phyloP scores from a whole-genome alignment of 2,329 filamentous ascomycete genomes.

The Colletotrichum tanaceti region DNA sequence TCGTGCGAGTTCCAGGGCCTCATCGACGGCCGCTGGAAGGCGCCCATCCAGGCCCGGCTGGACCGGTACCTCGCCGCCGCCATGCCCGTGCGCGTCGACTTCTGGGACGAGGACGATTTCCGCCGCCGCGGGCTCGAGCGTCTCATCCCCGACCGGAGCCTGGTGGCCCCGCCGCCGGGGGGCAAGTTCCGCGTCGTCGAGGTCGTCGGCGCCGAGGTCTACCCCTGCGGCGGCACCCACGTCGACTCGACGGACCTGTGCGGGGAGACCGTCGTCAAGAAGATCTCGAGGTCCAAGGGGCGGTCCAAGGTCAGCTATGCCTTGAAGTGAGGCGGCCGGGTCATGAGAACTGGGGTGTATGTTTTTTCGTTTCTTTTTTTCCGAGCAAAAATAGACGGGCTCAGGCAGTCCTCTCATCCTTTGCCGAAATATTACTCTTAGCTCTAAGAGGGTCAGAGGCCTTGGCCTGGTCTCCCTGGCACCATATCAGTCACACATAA shows the following conservation, averaged over 20 bases:
- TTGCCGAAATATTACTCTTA: too few relatives aligned
- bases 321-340: slow-evolving; percentile 11
- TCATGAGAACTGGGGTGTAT: background rate
- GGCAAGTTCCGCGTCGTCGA: slow-evolving; percentile 75
- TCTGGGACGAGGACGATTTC: slow-evolving; percentile 75
- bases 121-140: slow-evolving; percentile 62
- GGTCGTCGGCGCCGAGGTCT: slow-evolving; percentile 75
- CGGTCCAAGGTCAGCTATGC: slow-evolving; percentile 67
- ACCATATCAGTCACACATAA: background rate
- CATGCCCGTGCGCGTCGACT: slow-evolving; percentile 72
- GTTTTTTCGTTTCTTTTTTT: too few relatives aligned
- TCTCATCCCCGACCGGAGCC: slow-evolving; percentile 63
- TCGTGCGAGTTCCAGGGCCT: slow-evolving; percentile 75
- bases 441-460: too few relatives aligned
- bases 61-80: slow-evolving; percentile 67
- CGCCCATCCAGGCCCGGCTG: slow-evolving; percentile 69
- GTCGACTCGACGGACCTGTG: slow-evolving; percentile 69
- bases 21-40: slow-evolving; percentile 73
- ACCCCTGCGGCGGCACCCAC: slow-evolving; percentile 82
- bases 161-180: slow-evolving; percentile 57
- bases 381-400: too few relatives aligned
- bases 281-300: slow-evolving; percentile 74
- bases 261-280: slow-evolving; percentile 72
- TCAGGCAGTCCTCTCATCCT: too few relatives aligned
- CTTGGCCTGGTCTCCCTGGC: too few relatives aligned